Conservation (phyloP, 257 asterid species). For the Capsicum pubescens region DNA sequence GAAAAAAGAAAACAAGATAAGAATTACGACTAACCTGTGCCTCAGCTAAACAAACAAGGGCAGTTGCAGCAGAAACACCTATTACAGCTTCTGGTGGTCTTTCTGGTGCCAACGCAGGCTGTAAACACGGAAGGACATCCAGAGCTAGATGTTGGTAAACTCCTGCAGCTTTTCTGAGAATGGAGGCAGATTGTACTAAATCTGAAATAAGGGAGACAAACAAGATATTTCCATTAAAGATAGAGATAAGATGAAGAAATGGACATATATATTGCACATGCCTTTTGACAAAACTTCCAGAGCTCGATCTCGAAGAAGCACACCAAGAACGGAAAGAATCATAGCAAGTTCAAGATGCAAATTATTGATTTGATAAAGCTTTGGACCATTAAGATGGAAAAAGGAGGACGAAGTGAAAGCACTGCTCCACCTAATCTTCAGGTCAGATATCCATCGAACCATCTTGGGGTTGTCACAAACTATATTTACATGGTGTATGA, state of each 20-base stretch:
- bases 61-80: slow-evolving; percentile 47
- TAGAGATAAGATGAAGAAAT: not conserved
- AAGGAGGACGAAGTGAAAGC: slow-evolving; percentile 46
- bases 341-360: slow-evolving; percentile 60
- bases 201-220: slow-evolving; percentile 45
- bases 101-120: slow-evolving; percentile 34
- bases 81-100: slow-evolving; percentile 61
- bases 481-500: slow-evolving; percentile 43
- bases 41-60: slow-evolving; percentile 73
- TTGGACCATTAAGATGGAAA: slow-evolving; percentile 44
- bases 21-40: slow-evolving; percentile 56
- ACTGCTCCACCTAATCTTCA: slow-evolving; percentile 69
- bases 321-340: slow-evolving; percentile 60
- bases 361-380: slow-evolving; percentile 49
- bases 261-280: slow-evolving; percentile 2
- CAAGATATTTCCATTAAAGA: not conserved
- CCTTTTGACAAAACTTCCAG: slow-evolving; percentile 60
- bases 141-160: slow-evolving; percentile 50
- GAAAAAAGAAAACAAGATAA: slow-evolving; percentile 4
- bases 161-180: slow-evolving; percentile 79
- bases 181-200: slow-evolving; percentile 62
- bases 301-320: slow-evolving; percentile 59
- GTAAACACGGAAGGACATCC: slow-evolving; percentile 44
- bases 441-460: slow-evolving; percentile 44
- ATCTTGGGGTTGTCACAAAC: slow-evolving; percentile 27